phyloP scores from a whole-genome alignment of 108 stramenopile genomes.

The Pseudonitzschia delicatissima region DNA sequence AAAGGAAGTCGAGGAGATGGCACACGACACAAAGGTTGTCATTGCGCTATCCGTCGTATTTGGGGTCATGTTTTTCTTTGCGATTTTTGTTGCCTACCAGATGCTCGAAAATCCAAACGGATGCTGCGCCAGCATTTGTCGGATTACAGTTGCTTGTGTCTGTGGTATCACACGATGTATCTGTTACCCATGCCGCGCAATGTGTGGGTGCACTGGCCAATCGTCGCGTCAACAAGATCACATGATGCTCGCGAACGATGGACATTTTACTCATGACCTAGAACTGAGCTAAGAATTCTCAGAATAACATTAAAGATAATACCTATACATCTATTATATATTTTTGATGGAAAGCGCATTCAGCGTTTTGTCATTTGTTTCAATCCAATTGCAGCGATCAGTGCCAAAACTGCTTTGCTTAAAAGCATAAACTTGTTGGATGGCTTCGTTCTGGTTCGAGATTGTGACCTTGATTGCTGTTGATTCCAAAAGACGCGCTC shows the following conservation, averaged over 20 bases:
- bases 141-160: conserved; percentile 30
- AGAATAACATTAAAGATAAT: not conserved
- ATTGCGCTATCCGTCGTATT: conserved; percentile 31
- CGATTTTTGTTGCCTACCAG: conserved; percentile 67
- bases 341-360: not conserved
- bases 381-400: conserved; percentile 24
- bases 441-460: not conserved
- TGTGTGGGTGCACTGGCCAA: conserved; percentile 32
- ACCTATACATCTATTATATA: too few relatives aligned
- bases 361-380: conserved; percentile 14
- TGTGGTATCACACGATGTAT: conserved; percentile 56
- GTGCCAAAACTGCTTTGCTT: conserved; percentile 24
- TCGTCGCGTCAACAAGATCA: conserved; percentile 9
- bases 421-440: conserved; percentile 7
- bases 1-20: conserved; percentile 38
- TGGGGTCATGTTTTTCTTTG: conserved; percentile 47
- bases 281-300: conserved; percentile 23
- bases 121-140: conserved; percentile 66
- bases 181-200: conserved; percentile 54
- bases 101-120: conserved; percentile 79
- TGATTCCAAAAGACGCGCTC: conserved; percentile 27
- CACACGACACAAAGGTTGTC: conserved; percentile 37
- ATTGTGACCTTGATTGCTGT: not conserved
- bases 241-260: conserved; percentile 5
- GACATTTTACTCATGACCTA: conserved; percentile 24